A percentile compares a stretch with the other conserved stretches of the same genome.
These are phyloP conservation scores for Saccharum officinarum DNA, from an alignment of 176 grass and related monocot species.

Conservation along the genomic window DNA sequence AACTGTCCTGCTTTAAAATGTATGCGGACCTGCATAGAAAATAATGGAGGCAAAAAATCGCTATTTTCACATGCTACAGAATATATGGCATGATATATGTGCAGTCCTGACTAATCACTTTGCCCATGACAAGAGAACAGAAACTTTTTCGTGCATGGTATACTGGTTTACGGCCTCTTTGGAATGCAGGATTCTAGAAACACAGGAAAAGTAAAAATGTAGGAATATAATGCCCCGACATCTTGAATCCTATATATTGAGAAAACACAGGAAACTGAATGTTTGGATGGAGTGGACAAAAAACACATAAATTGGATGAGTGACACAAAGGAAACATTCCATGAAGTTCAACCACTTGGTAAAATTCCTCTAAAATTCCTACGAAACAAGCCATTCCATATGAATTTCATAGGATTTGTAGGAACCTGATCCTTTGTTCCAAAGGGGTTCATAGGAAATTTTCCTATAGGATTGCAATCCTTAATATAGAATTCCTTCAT, in stretches of 20 bases:
- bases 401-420: neutral
- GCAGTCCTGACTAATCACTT: neutral
- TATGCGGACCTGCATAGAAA: slow-evolving; percentile 69
- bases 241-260: neutral
- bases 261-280: neutral
- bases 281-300: neutral
- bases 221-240: neutral
- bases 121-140: neutral
- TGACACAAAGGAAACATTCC: neutral
- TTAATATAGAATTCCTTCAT: neutral
- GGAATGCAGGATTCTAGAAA: neutral
- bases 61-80: neutral
- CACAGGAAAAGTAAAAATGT: neutral
- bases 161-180: neutral
- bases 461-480: neutral
- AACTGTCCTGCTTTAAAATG: slow-evolving; percentile 87
- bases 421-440: neutral
- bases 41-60: slow-evolving; percentile 20
- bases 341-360: neutral
- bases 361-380: neutral
- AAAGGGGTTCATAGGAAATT: neutral
- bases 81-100: neutral
- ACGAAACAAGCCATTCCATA: neutral
- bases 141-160: neutral
- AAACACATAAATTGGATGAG: neutral